Evolutionary conservation across 768 basidiomycete species (phyloP), one percentile per base, ranked within the genome.

Genomic region (Vishniacozyma victoriae): DNA sequence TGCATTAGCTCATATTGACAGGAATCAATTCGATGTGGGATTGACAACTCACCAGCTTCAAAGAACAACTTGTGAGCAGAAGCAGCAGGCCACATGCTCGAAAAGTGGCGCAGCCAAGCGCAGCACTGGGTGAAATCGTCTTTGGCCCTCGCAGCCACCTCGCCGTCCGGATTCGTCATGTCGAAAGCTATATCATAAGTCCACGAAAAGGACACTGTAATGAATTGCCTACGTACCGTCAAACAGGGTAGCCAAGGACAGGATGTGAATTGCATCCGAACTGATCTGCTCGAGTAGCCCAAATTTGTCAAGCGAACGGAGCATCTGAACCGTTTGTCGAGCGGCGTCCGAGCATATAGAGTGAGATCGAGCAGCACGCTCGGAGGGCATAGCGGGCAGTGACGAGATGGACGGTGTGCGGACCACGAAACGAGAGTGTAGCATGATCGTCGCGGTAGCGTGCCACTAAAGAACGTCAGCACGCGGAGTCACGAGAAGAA

Each of bases 101-200:
- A 54, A 22, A 67, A 54, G 13, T 55, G 52, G 23, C 57, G 46
- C 18, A 67, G 27, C 64, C 64, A 67, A 9, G 51, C 44, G 40
- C 64, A 67, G 49, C 64, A 67, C 48, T 62, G 60, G 1, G 48
- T 44, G 33, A 67, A 62, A 35, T 62, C 59, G 24, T 44, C 20
- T 46, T 62, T 58, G 11, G 64, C 58, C 13, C 44, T n/a, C 26
- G 46, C 36, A 13, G 61, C 64, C 5, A 54, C 33, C 2, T 40
- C 39, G 16, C 40, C 27, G 35, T 60, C 49, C 3, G 58, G 42
- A 26, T 51, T 41, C 5, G 60, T 57, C 2, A 54, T 50, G 33
- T 67, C 60, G 45, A 60, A 62, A 5, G 60, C 64, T 58, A 19
- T 11, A 35, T 35, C 18, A 5, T 15, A 19, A 40, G 9, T n/a